Base-by-base conservation (phyloP, 768 basidiomycete species). In the Exidia glandulosa region DNA sequence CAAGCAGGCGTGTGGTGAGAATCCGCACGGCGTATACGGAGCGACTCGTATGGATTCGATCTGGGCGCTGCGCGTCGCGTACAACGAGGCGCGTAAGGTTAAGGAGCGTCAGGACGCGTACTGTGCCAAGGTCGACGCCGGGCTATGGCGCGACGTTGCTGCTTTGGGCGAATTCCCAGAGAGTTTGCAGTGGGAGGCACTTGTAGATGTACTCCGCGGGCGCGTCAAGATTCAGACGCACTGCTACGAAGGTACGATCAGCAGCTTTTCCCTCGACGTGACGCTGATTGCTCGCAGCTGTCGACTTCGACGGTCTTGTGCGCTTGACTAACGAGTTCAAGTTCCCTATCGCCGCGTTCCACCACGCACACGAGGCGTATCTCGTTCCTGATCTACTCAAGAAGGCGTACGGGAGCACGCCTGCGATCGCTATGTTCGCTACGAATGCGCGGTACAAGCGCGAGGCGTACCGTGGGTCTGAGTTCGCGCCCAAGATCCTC, bases 81-180 rank as follows among this genome's bases (percentile, higher is more conserved):
- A 90, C 67, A 77, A 84, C 64, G 79, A 78, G 58, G 90, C 88
- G 0, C 75, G 75, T n/a, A 73, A 84, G 64, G 76, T 91, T 54
- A 86, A 84, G 66, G 73, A 80, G 47, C 68, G 75, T 31, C 90
- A 90, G 63, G 88, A 92, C 67, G 77, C 75, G 32, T 90, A 79
- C 67, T 90, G 87, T 66, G 66, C 74, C 2, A 72, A 75, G 47
- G 83, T 77, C 3, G 62, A 77, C 10, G 66, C 72, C 3, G 75
- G 78, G 2, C 68, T 79, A n/a, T 81, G 79, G 80, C 67, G 31
- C 19, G 65, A 67, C 12, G 60, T 65, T 61, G 67, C 71, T 0
- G 74, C 72, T 7, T 70, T 84, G 45, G 79, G 75, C 57, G 79
- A 78, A 31, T 87, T 86, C 68, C 88, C 88, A 0, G 79, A 88